A percentile compares a stretch with the other conserved stretches of the same genome.
phyloP scores from a whole-genome alignment of 257 asterid species.

The Jacaranda mimosifolia region DNA sequence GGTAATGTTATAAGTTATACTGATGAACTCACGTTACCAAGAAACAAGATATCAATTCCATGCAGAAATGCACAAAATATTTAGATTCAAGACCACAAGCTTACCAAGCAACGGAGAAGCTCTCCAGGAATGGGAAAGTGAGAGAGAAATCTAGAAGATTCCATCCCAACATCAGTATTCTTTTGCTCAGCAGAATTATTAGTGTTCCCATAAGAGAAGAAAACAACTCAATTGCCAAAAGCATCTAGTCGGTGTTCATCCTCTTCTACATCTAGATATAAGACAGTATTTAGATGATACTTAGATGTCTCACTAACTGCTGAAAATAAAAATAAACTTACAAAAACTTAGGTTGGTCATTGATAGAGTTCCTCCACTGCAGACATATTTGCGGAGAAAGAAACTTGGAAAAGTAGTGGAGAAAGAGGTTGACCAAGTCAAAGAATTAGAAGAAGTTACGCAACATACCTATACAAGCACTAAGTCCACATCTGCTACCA shows the following conservation, averaged over 20 bases:
- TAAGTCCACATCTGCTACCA: too few species aligned
- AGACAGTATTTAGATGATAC: constrained; percentile 21
- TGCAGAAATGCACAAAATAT: constrained; percentile 34
- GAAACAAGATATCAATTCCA: constrained; percentile 39
- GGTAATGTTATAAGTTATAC: constrained; percentile 61
- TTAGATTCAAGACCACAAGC: constrained; percentile 42
- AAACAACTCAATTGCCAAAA: constrained; percentile 60
- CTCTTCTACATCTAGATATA: constrained; percentile 61
- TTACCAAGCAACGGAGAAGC: constrained; percentile 83
- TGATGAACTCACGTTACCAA: constrained; percentile 56
- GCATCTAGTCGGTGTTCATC: constrained; percentile 50
- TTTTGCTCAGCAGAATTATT: constrained; percentile 55
- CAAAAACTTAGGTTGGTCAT: neutral
- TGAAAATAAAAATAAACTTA: constrained; percentile 9
- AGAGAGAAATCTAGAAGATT: constrained; percentile 65
- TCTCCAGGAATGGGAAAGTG: constrained; percentile 72
- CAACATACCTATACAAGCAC: too few species aligned
- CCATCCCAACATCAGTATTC: constrained; percentile 58
- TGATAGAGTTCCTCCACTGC: too few species aligned
- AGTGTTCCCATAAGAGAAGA: constrained; percentile 71
- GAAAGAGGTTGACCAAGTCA: too few species aligned
- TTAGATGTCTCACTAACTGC: constrained; percentile 9
- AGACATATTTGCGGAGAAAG: too few species aligned
- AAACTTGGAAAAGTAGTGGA: too few species aligned
- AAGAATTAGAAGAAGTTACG: too few species aligned